A percentile compares a stretch with the other conserved stretches of the same genome.
Evolutionary conservation across 306 rosid genomes (phyloP).

Genomic region (Medicago lupulina): DNA sequence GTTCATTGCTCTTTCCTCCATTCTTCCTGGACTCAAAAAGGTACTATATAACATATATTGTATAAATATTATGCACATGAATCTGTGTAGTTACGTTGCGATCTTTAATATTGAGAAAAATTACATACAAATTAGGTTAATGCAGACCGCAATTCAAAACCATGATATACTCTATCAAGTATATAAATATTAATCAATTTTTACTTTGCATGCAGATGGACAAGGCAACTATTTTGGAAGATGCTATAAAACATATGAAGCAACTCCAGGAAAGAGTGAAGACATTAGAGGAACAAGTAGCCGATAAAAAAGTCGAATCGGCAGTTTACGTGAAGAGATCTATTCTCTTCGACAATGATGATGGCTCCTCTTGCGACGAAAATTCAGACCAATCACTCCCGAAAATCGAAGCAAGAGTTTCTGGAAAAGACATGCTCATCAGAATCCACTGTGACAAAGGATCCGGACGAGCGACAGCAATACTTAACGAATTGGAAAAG

Average conservation of each 20-base stretch:
- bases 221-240: conserved; percentile 88
- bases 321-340: conserved; percentile 62
- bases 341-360: conserved; percentile 37
- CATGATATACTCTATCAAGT: not conserved
- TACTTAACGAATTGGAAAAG: conserved; percentile 61
- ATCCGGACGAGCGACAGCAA: conserved; percentile 44
- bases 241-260: conserved; percentile 67
- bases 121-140: no score
- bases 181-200: not conserved
- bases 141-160: not conserved
- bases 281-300: conserved; percentile 62
- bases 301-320: conserved; percentile 61
- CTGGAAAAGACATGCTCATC: conserved; percentile 63
- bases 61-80: not conserved
- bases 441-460: conserved; percentile 66
- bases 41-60: conserved; percentile 39
- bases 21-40: conserved; percentile 90
- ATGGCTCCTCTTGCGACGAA: conserved; percentile 50
- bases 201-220: conserved; percentile 68
- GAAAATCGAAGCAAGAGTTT: conserved; percentile 74
- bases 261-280: conserved; percentile 63
- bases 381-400: conserved; percentile 55
- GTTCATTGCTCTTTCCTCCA: conserved; percentile 81
- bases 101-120: no score
- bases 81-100: not conserved